Evolutionary conservation across 1,284 basidiomycete genomes (phyloP).

Genomic region (Ustilago lituana): DNA sequence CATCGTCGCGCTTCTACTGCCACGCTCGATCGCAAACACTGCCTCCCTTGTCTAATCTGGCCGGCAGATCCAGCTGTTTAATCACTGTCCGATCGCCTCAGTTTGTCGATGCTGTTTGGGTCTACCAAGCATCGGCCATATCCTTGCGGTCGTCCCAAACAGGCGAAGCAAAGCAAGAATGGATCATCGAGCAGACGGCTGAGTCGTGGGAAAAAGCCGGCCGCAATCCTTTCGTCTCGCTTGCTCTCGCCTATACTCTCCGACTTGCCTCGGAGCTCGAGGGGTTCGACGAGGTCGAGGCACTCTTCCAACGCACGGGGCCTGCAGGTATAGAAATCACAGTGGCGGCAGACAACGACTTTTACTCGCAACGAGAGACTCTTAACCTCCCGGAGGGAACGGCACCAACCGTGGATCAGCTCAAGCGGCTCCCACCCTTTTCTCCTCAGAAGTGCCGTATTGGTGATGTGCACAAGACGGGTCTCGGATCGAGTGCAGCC

Average conservation of each 20-base stretch:
- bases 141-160: too few species aligned
- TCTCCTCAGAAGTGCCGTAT: constrained; percentile 71
- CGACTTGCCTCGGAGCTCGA: constrained; percentile 71
- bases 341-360: constrained; percentile 94
- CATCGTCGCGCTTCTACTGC: constrained; percentile 92
- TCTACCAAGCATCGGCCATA: constrained; percentile 72
- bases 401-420: constrained; percentile 41
- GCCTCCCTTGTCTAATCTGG: background rate
- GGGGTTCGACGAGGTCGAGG: constrained; percentile 18
- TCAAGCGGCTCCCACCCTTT: constrained; percentile 75
- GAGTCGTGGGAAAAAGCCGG: constrained; percentile 42
- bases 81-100: constrained; percentile 88
- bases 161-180: constrained; percentile 7
- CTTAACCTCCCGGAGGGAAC: constrained; percentile 38
- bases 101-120: constrained; percentile 83
- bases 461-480: constrained; percentile 91
- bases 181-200: constrained; percentile 45
- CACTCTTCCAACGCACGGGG: constrained; percentile 45
- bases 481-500: constrained; percentile 94
- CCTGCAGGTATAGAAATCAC: constrained; percentile 74
- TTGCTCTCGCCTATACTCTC: constrained; percentile 82
- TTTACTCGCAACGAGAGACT: constrained; percentile 90
- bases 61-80: background rate
- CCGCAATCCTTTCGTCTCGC: constrained; percentile 89
- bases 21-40: constrained; percentile 55